Base-by-base conservation (phyloP, 495 filamentous ascomycete genomes). In the Podospora australis region DNA sequence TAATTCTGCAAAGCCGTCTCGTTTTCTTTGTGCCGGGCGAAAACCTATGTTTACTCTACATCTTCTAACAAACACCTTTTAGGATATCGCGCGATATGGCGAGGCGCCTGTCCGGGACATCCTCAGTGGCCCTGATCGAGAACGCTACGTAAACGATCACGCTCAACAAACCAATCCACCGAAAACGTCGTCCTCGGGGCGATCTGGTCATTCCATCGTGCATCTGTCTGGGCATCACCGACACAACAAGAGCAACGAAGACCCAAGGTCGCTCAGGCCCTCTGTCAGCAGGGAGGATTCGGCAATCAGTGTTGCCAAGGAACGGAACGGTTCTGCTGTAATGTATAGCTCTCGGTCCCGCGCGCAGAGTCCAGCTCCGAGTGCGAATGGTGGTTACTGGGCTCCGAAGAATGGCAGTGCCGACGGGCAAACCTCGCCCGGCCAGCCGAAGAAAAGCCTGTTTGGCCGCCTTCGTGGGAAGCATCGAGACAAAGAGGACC, bases 1-100 rank as follows among this genome's bases (percentile, higher is more conserved):
- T 36, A 36, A 8, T 39, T 30, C 20, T 10, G 11, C 39, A 6
- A 36, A 6, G 4, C 13, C 34, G 13, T 21, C 43, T 38, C 20
- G 21, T 19, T 14, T 20, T 38, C 39, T 28, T 28, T 41, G 30
- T 49, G 35, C 38, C 23, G 3, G 14, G 28, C 14, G 17, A 47
- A 30, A 6, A 7, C 28, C n/a, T n/a, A 30, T 30, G 28, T 30
- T 30, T 30, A 6, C 28, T n/a, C n/a, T 30, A 10, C 34, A 5
- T 36, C n/a, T 26, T 35, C 48, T 48, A 21, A 43, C 50, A 44
- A 39, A 59, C 49, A 50, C 21, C 38, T 48, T 42, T 17, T 13
- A 87, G 81, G 88, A 95, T 60, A 84, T 94, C 47, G 77, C 81
- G 17, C 81, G 83, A 45, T 87, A 84, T 61, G 88, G 88, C 20